Percentiles rank a stretch among this genome's conserved stretches.
These are phyloP conservation scores for Phialocephala subalpina DNA, from an alignment of 2,329 filamentous ascomycete genomes.

Conservation along the genomic window DNA sequence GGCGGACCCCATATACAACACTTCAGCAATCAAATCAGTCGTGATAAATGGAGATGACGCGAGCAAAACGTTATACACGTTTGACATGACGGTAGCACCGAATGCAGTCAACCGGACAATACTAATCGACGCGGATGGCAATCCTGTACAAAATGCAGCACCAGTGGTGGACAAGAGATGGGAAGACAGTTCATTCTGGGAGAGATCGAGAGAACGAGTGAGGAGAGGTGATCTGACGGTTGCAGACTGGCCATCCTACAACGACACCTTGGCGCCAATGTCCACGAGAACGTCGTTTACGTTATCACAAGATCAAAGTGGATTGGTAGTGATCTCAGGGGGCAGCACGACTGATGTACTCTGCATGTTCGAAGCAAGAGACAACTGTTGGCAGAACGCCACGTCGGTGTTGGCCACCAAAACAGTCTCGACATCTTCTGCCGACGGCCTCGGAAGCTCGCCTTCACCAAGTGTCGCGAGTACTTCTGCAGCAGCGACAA, in stretches of 20 bases:
- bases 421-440: constrained; percentile 19
- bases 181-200: constrained; percentile 5
- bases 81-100: constrained; percentile 77
- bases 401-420: constrained; percentile 47
- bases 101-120: constrained; percentile 78
- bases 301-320: constrained; percentile 69
- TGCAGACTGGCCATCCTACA: constrained; percentile 79
- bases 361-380: constrained; percentile 77
- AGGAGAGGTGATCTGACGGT: constrained; percentile 60
- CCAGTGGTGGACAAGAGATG: constrained; percentile 45
- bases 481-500: constrained; percentile 22
- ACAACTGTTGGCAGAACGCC: constrained; percentile 82
- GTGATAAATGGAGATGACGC: constrained; percentile 77
- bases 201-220: constrained; percentile 16
- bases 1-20: constrained; percentile 64
- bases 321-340: constrained; percentile 80
- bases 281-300: constrained; percentile 73
- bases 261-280: constrained; percentile 74
- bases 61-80: constrained; percentile 81
- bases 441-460: constrained; percentile 33
- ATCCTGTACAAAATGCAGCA: constrained; percentile 55
- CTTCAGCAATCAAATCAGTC: constrained; percentile 65
- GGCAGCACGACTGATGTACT: constrained; percentile 70
- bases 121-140: constrained; percentile 68
- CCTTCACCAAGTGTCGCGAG: constrained; percentile 33